Evolutionary conservation across 2,329 filamentous ascomycete genomes (phyloP), one percentile per base, ranked within the genome.

Genomic region (Septoria linicola): DNA sequence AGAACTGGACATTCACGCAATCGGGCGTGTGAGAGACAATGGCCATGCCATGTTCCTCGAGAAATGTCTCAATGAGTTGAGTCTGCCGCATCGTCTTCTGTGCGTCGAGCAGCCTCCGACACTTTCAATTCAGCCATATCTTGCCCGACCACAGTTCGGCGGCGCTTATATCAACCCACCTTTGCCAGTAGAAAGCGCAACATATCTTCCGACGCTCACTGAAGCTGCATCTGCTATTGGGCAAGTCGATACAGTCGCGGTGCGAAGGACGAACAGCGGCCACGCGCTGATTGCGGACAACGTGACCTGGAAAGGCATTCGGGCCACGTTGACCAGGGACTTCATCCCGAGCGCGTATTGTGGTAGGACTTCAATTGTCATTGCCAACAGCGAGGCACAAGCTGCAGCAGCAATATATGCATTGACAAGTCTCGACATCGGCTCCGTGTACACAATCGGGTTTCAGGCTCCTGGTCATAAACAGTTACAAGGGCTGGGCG

Each of bases 41-140:
- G 86, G 87, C 0, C 85, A 89, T 65, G 87, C 87, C 3, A 86
- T 87, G 55, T 95, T 95, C 67, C 92, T 91, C 66, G 88, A 91
- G 64, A 95, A 59, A 30, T 64, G 60, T 57, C 71, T 77, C 64
- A 76, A 76, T 48, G 75, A 77, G 63, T 79, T 95, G 8, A 88
- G 89, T n/a, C 73, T 95, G n/a, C 89, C 89, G 8, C 88, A 95
- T 63, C 83, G 87, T 41, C 88, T 93, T 59, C 79, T 82, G 11
- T 84, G 86, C 31, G 82, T 92, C 7, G 88, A 92, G 67, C 78
- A 86, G 47, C 81, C 83, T 3, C 76, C 82, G 3, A 83, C 80
- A 57, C 82, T 80, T 1, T 80, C 82, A 13, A 80, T 93, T 54
- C 87, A 91, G 65, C 74, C 81, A 0, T 84, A 88, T 69, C 82